These are phyloP conservation scores for Cutaneotrichosporon mucoides DNA, from an alignment of 1,284 basidiomycete genomes.

Conservation along the genomic window DNA sequence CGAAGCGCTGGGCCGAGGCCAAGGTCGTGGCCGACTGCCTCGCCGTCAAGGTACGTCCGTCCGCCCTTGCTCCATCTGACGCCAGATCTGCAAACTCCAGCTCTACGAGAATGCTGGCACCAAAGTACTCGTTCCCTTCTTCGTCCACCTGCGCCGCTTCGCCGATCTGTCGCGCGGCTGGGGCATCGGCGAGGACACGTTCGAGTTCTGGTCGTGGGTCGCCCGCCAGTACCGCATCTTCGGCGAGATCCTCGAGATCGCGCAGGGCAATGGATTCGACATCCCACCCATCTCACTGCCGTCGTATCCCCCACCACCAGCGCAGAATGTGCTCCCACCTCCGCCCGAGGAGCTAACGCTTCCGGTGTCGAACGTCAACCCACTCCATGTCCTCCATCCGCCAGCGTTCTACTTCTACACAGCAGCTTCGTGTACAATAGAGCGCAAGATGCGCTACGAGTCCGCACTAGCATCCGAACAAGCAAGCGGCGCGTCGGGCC, in stretches of 20 bases:
- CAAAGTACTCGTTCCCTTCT: conserved; percentile 73
- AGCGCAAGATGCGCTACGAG: conserved; percentile 64
- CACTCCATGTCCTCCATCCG: conserved; percentile 65
- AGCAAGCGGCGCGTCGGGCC: conserved; percentile 27
- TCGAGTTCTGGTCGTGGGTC: conserved; percentile 96
- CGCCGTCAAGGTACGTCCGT: conserved; percentile 66
- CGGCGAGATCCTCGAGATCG: conserved; percentile 81
- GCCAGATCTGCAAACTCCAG: conserved; percentile 76
- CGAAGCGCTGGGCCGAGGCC: conserved; percentile 96
- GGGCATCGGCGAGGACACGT: conserved; percentile 96
- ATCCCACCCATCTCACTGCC: conserved; percentile 11
- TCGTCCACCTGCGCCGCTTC: conserved; percentile 76
- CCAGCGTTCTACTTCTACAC: conserved; percentile 87
- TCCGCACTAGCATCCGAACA: conserved; percentile 58
- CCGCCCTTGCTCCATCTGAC: conserved; percentile 1
- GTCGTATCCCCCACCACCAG: conserved; percentile 13
- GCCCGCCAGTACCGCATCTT: conserved; percentile 88
- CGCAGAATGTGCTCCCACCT: conserved; percentile 18
- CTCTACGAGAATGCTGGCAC: conserved; percentile 80
- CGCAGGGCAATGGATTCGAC: conserved; percentile 57
- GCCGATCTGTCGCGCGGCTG: conserved; percentile 83
- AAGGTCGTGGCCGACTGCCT: conserved; percentile 93
- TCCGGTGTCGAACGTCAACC: conserved; percentile 40
- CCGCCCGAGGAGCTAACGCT: conserved; percentile 40
- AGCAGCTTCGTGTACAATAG: conserved; percentile 75